Evolutionary conservation across 1,284 basidiomycete genomes (phyloP).

Genomic region (Cryptococcus wingfieldii): DNA sequence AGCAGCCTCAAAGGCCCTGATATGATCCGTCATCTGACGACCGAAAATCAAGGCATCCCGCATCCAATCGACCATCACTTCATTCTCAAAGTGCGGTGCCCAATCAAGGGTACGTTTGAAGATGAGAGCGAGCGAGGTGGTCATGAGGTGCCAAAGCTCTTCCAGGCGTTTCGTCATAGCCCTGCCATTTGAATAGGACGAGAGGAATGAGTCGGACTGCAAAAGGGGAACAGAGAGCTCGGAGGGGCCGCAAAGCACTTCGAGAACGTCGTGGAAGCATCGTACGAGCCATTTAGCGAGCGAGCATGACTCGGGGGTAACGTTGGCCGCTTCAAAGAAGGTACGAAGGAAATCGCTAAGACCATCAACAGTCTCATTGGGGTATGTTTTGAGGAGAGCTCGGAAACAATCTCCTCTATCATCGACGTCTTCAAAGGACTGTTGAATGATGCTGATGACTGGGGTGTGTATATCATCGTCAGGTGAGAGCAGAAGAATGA

Average conservation of each 20-base stretch:
- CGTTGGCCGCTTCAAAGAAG: constrained; percentile 61
- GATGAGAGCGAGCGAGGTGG: constrained; percentile 69
- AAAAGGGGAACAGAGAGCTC: constrained; percentile 46
- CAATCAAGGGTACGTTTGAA: constrained; percentile 77
- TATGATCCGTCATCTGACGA: constrained; percentile 72
- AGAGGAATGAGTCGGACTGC: constrained; percentile 51
- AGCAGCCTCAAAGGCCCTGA: constrained; percentile 70
- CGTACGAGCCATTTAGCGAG: constrained; percentile 81
- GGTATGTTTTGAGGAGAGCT: constrained; percentile 62
- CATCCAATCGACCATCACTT: constrained; percentile 93
- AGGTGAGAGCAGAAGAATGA: constrained; percentile 73
- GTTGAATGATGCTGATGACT: constrained; percentile 68
- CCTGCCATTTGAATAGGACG: constrained; percentile 21
- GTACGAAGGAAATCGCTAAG: constrained; percentile 62
- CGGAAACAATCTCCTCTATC: constrained; percentile 80
- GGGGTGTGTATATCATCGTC: constrained; percentile 66
- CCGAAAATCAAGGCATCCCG: constrained; percentile 90
- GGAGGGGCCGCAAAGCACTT: constrained; percentile 69
- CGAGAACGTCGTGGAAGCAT: constrained; percentile 85
- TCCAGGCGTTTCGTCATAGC: constrained; percentile 56
- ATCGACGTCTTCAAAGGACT: constrained; percentile 81
- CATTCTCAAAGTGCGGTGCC: constrained; percentile 71
- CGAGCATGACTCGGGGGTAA: constrained; percentile 75
- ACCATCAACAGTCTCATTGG: constrained; percentile 64
- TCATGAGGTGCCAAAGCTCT: constrained; percentile 80